Evolutionary conservation across 768 basidiomycete species (phyloP), one percentile per base, ranked within the genome.

Genomic region (Psilocybe subaeruginosa): DNA sequence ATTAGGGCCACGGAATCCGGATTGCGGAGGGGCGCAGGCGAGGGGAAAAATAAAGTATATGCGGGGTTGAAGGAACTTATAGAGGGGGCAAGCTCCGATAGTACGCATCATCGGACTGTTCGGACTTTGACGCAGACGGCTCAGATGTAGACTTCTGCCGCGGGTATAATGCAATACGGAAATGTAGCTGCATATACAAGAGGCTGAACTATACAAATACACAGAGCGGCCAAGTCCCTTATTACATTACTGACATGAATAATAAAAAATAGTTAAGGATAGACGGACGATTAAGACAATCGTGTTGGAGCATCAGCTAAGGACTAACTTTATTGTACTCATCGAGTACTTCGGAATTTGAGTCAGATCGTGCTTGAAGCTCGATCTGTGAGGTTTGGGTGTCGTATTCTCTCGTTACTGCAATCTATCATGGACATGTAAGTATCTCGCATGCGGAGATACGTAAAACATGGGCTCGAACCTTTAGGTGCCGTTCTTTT

Each of bases 341-440:
- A 37, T 63, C 56, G 23, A 61, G 55, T 5, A 62, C 33, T 46
- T 68, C 67, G 19, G 64, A 62, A 46, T 51, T 49, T 11, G 65
- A 62, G 46, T 68, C 63, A 5, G 56, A 46, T 43, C 61, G 37
- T 11, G 61, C 45, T 39, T 67, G 60, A 33, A 68, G 54, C 33
- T 66, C 65, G 35, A 65, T 63, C 9, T 63, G 65, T 33, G 66
- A 57, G 23, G 63, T 60, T 19, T 64, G 63, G 11, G 59, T 48
- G 30, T 67, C 70, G 47, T 56, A 64, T 39, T 67, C 63, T 41
- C 59, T 68, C 17, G 72, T 71, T 5, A 71, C 70, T 16, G 68
- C 61, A 46, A 73, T 70, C 67, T 72, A 39, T 37, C 8, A 41
- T 31, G 58, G 43, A 12, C 4, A 41, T 12, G 29, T 27, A 16